A percentile compares a stretch with the other conserved stretches of the same genome.
Conservation (phyloP, 2,329 filamentous ascomycete species). For the Colletotrichum tanaceti region DNA sequence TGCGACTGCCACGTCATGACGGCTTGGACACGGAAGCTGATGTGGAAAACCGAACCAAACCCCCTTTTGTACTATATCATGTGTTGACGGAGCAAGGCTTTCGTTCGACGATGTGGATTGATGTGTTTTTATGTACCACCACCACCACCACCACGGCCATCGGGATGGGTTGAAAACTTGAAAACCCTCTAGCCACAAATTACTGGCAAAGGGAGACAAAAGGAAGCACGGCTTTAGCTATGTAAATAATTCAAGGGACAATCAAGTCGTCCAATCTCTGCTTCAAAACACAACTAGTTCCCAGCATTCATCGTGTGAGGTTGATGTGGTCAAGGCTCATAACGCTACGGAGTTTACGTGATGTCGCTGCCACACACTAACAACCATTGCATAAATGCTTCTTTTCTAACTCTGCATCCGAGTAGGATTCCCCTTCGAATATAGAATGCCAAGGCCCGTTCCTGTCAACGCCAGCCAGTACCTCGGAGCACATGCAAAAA, state of each 20-base stretch:
- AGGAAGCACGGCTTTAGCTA: conserved; percentile 19
- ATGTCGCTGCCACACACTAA: not conserved
- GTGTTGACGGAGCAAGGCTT: conserved; percentile 23
- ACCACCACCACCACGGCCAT: conserved; percentile 21
- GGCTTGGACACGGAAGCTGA: conserved; percentile 17
- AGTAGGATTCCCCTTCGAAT: not conserved
- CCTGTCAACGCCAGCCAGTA: conserved; percentile 3
- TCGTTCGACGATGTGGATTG: conserved; percentile 14
- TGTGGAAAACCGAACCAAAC: conserved; percentile 19
- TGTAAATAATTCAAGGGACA: conserved; percentile 32
- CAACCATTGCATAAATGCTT: no score
- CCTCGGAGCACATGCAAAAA: not conserved
- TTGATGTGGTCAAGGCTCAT: not conserved
- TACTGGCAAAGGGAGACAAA: not conserved
- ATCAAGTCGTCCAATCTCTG: conserved; percentile 30
- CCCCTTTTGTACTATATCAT: conserved; percentile 33
- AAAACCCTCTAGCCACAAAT: conserved; percentile 12
- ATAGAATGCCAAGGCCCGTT: not conserved
- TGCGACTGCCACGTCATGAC: conserved; percentile 1
- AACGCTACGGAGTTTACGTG: not conserved
- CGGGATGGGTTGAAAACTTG: not conserved
- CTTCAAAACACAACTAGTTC: conserved; percentile 15
- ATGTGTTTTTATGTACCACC: conserved; percentile 22
- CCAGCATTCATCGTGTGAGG: not conserved
- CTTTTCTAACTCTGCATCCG: not conserved